Conservation (phyloP, 768 basidiomycete genomes). For the Dacryopinax primogenitus region DNA sequence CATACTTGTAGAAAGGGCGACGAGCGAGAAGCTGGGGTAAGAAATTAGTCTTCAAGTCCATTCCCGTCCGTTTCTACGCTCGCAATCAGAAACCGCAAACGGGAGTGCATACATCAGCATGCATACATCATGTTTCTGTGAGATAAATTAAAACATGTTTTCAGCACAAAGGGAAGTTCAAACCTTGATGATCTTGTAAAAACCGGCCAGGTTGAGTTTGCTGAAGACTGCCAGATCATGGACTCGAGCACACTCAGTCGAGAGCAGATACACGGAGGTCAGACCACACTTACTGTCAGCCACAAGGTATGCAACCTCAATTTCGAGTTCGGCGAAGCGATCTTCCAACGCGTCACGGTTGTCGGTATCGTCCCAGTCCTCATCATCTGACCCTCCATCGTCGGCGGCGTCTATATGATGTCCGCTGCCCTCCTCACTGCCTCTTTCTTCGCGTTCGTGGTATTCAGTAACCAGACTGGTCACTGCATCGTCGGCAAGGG, state of each 20-base stretch:
- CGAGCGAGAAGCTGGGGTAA: conserved; percentile 84
- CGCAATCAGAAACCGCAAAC: neutral
- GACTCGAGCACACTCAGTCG: conserved; percentile 35
- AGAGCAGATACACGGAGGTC: neutral
- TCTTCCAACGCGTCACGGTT: conserved; percentile 64
- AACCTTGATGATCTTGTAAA: conserved; percentile 95
- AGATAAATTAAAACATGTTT: conserved; percentile 1
- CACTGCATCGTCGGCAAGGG: conserved; percentile 69
- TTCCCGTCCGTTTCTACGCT: conserved; percentile 78
- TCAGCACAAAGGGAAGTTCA: conserved; percentile 10
- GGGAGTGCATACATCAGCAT: neutral
- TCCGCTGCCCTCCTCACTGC: conserved; percentile 12
- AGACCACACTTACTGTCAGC: conserved; percentile 39
- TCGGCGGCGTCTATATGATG: conserved; percentile 31
- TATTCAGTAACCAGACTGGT: conserved; percentile 60
- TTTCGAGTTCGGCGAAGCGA: conserved; percentile 74
- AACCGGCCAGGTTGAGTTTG: conserved; percentile 96
- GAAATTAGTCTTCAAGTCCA: conserved; percentile 73
- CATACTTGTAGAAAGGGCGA: conserved; percentile 92
- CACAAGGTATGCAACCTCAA: conserved; percentile 87
- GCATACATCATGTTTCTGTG: conserved; percentile 82
- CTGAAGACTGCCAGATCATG: conserved; percentile 87
- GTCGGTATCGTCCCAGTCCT: conserved; percentile 32
- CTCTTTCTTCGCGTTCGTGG: conserved; percentile 17
- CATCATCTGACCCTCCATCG: conserved; percentile 62